These are phyloP conservation scores for Chenopodium album DNA, from an alignment of 148 eudicot genomes.

Conservation along the genomic window DNA sequence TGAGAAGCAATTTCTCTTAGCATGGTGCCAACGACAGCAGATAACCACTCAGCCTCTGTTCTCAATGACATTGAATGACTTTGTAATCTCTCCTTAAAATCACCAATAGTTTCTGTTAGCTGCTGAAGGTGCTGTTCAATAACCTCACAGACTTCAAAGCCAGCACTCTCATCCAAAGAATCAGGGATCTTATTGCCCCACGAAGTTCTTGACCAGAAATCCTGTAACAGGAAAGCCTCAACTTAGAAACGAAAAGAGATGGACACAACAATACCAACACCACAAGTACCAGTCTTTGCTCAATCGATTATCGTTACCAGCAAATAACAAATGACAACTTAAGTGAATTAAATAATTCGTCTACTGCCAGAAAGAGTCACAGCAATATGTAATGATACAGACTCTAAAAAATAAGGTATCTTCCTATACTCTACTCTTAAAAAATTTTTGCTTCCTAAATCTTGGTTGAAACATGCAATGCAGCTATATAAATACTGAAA, in stretches of 20 bases:
- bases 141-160: constrained; percentile 32
- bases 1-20: constrained; percentile 44
- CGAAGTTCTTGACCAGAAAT: constrained; percentile 32
- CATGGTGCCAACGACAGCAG: constrained; percentile 36
- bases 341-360: not conserved
- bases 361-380: not conserved
- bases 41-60: constrained; percentile 45
- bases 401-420: not conserved
- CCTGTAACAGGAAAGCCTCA: constrained; percentile 33
- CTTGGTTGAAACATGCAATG: not conserved
- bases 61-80: constrained; percentile 42
- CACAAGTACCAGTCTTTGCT: not conserved
- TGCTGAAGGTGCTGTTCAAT: constrained; percentile 46
- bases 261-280: not conserved
- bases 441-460: not conserved
- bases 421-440: not conserved
- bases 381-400: not conserved
- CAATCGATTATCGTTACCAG: not conserved
- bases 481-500: not conserved
- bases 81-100: constrained; percentile 46
- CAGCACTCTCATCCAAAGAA: constrained; percentile 31
- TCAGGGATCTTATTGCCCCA: constrained; percentile 37
- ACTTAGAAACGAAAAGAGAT: not conserved
- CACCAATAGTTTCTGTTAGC: constrained; percentile 41
- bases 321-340: not conserved